Base-by-base conservation (phyloP, 148 eudicot species). In the Cornus florida region DNA sequence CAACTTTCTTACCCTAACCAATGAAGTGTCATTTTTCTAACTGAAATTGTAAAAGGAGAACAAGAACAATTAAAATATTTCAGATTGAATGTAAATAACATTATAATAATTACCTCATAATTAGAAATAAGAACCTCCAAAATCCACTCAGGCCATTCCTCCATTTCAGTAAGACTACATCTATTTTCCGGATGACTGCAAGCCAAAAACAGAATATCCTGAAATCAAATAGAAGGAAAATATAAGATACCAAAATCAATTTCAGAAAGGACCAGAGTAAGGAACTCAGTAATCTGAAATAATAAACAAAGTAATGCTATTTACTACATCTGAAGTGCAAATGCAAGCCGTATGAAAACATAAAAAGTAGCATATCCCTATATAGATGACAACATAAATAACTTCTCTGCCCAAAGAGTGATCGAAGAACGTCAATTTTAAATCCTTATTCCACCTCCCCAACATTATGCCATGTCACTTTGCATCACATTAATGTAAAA, bases 131-230 rank as follows among this genome's bases (percentile, higher is more conserved):
- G 92, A 82, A 96, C 82, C 86, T 96, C 99, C 83, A 96, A 80
- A 78, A 96, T 88, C 99, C 99, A 96, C 83, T 96, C 99, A 60
- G 99, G 98, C 99, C 99, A 96, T 77, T 93, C 99, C 43, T 92
- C 99, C 99, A 96, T 96, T 62, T 86, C 83, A 75, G 91, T 94
- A 69, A 96, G 86, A 82, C 89, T 86, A 84, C 79, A 91, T 81
- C 99, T 88, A 80, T 96, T 96, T 81, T 92, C 97, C 39, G 91
- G 91, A 87, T 91, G 98, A 87, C 99, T 90, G 92, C 99, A 96
- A 89, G 98, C 97, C 92, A 96, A 89, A 94, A 96, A 91, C 88
- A 94, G 92, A 86, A 96, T 94, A 92, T 96, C 99, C 99, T 96
- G 98, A 89, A 90, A 94, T 88, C 83, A 84, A 81, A 86, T 75